Conservation (phyloP, 768 basidiomycete species). For the Termitomyces bulborhizus region DNA sequence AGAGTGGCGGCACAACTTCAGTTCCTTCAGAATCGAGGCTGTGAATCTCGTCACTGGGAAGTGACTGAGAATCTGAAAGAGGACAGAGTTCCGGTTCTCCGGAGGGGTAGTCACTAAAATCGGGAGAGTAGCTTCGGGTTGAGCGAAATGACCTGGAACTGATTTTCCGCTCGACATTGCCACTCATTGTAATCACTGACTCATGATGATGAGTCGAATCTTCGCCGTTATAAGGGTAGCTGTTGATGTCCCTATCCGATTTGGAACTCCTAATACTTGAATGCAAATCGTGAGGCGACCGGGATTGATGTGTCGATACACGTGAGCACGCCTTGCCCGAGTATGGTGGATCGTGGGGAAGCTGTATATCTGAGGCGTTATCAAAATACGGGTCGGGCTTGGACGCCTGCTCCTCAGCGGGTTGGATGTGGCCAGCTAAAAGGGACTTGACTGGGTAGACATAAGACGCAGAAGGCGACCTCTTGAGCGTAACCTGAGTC, state of each 20-base stretch:
- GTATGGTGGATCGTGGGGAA: background rate
- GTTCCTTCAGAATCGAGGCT: background rate
- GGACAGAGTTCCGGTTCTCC: conserved; percentile 10
- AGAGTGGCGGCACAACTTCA: background rate
- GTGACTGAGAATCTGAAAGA: conserved; percentile 2
- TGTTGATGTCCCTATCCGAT: conserved; percentile 1
- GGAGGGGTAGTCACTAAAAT: conserved; percentile 29
- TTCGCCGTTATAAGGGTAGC: background rate
- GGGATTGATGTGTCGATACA: background rate
- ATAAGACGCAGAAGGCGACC: conserved; percentile 17
- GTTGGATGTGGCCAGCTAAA: conserved; percentile 28
- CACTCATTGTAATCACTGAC: background rate
- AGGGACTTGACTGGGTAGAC: conserved; percentile 38
- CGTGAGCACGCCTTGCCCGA: background rate
- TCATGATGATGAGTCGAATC: background rate
- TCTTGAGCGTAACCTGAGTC: background rate
- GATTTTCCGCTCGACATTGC: background rate
- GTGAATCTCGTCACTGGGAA: background rate
- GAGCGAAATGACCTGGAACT: conserved; percentile 2
- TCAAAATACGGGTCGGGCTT: background rate
- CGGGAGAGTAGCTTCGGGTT: conserved; percentile 11
- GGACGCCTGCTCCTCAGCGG: conserved; percentile 14
- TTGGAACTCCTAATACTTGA: conserved; percentile 3
- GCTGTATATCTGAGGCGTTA: background rate
- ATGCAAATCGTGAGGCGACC: background rate